Conservation (phyloP, 2,329 filamentous ascomycete species). For the Aspergillus terreus region DNA sequence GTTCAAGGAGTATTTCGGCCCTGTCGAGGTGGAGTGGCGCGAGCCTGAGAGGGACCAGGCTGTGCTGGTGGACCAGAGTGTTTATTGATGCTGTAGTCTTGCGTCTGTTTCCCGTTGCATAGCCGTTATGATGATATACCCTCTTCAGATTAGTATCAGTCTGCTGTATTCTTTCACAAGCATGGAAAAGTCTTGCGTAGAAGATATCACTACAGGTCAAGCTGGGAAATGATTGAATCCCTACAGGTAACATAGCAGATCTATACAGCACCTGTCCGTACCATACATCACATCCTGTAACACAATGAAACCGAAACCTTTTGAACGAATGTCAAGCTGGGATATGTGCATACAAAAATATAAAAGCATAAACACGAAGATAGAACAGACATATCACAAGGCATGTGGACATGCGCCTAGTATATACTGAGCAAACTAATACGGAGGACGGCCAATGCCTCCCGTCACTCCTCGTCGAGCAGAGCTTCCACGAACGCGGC, state of each 20-base stretch:
- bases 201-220: too few species aligned
- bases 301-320: slow-evolving; percentile 7
- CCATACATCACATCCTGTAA: not conserved
- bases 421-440: slow-evolving; percentile 14
- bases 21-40: slow-evolving; percentile 18
- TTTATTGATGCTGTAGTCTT: not conserved
- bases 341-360: slow-evolving; percentile 13
- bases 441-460: slow-evolving; percentile 33
- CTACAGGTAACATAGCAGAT: not conserved
- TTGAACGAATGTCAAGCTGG: not conserved
- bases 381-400: slow-evolving; percentile 9
- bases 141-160: too few species aligned
- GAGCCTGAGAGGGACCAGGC: not conserved
- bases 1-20: slow-evolving; percentile 53
- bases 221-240: not conserved
- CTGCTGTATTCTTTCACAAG: too few species aligned
- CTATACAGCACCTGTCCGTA: not conserved
- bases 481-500: slow-evolving; percentile 10
- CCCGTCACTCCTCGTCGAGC: slow-evolving; percentile 23
- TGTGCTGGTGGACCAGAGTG: not conserved
- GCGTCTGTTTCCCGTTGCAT: not conserved
- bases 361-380: slow-evolving; percentile 2
- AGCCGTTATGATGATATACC: too few species aligned
- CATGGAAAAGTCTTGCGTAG: too few species aligned
- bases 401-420: not conserved